A percentile compares a stretch with the other conserved stretches of the same genome.
These are phyloP conservation scores for Volvox africanus DNA, from an alignment of 139 green algal species.

Conservation along the genomic window DNA sequence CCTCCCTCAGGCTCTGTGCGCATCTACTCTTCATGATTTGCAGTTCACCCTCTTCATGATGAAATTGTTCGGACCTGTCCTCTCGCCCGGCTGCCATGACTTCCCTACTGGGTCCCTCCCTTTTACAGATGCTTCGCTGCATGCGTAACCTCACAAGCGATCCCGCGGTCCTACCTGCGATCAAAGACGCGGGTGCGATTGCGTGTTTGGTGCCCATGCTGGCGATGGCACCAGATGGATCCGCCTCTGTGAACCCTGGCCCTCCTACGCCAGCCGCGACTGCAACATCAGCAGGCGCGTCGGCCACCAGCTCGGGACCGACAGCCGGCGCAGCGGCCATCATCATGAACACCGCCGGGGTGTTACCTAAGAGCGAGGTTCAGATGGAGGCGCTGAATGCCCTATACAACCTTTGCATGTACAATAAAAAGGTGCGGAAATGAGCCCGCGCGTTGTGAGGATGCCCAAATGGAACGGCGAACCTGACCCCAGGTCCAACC, in stretches of 20 bases:
- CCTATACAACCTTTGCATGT: slow-evolving; percentile 87
- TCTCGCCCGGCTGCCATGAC: neutral
- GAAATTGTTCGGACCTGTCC: neutral
- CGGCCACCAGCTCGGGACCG: slow-evolving; percentile 12
- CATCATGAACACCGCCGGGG: neutral
- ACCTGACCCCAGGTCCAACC: too few species aligned
- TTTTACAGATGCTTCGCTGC: slow-evolving; percentile 57
- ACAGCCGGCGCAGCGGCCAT: neutral
- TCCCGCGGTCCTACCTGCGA: slow-evolving; percentile 55
- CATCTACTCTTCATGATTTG: too few species aligned
- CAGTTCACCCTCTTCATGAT: too few species aligned
- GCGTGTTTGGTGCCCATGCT: slow-evolving; percentile 71
- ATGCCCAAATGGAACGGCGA: too few species aligned
- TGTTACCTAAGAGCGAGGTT: slow-evolving; percentile 48
- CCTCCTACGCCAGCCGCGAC: slow-evolving; percentile 41
- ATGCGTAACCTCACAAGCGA: slow-evolving; percentile 66
- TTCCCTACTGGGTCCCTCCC: neutral
- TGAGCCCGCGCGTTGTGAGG: too few species aligned
- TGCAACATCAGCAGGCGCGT: neutral
- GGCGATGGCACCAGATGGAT: neutral
- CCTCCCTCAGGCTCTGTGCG: too few species aligned
- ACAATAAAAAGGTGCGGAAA: slow-evolving; percentile 69
- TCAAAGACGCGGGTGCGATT: slow-evolving; percentile 75
- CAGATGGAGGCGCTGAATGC: slow-evolving; percentile 78
- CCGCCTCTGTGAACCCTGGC: slow-evolving; percentile 50